Evolutionary conservation across 495 filamentous ascomycete species (phyloP).

Genomic region (Penicillium paxilli): DNA sequence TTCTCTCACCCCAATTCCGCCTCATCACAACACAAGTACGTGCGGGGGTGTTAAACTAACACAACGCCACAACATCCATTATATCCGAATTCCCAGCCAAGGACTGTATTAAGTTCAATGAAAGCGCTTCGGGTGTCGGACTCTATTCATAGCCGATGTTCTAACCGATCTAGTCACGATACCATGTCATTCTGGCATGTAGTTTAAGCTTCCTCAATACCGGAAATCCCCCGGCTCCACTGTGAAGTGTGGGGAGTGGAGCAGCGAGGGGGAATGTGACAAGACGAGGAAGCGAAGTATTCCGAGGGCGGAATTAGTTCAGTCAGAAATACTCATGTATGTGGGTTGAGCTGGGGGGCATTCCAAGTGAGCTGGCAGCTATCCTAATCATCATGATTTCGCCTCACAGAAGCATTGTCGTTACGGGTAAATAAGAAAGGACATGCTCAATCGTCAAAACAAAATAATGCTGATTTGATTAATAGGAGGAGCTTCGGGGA

Average conservation of each 20-base stretch:
- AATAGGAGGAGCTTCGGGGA: slow-evolving; percentile 53
- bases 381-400: too few relatives aligned
- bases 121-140: neutral
- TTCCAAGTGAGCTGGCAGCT: too few relatives aligned
- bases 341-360: too few relatives aligned
- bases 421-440: slow-evolving; percentile 19
- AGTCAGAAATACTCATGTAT: too few relatives aligned
- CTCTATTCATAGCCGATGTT: neutral
- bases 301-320: slow-evolving; percentile 3
- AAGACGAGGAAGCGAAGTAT: neutral
- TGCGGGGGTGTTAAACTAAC: neutral
- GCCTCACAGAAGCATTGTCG: slow-evolving; percentile 20
- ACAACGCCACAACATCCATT: neutral
- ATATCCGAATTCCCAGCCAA: neutral
- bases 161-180: neutral
- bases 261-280: neutral
- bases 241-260: slow-evolving; percentile 10
- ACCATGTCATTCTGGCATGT: neutral
- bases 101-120: neutral
- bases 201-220: neutral
- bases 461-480: slow-evolving; percentile 1
- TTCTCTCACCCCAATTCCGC: too few relatives aligned
- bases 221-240: slow-evolving; percentile 32
- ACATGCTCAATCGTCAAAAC: neutral
- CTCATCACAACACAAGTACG: too few relatives aligned